Percentiles rank a stretch among this genome's conserved stretches.
phyloP scores from a whole-genome alignment of 345 rosid genomes.

The Heritiera fomes region DNA sequence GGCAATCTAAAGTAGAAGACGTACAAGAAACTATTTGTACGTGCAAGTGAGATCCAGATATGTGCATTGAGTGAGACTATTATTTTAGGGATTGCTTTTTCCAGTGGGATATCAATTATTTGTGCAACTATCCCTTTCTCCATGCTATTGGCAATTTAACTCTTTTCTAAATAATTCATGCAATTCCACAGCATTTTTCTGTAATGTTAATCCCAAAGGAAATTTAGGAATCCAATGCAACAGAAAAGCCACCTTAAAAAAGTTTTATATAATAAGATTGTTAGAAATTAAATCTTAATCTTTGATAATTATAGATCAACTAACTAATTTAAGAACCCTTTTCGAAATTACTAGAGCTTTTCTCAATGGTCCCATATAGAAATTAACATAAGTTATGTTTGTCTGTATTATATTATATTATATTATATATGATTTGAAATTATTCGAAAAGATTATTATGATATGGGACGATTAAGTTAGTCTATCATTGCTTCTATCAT shows the following conservation, averaged over 20 bases:
- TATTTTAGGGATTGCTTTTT: no score
- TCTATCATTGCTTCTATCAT: background rate
- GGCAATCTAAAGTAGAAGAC: no score
- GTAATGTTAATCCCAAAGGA: no score
- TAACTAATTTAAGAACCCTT: no score
- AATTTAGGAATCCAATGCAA: no score
- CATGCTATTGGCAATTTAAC: no score
- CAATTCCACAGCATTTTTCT: no score
- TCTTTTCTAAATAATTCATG: no score
- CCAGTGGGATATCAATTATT: background rate
- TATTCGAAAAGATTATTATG: background rate
- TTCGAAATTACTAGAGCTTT: background rate
- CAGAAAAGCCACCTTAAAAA: no score
- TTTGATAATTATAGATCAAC: no score
- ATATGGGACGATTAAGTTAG: background rate
- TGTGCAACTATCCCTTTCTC: background rate
- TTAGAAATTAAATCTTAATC: no score
- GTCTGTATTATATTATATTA: background rate
- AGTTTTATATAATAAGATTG: no score
- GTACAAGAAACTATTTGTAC: background rate
- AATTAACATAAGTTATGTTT: background rate
- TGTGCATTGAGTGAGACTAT: background rate
- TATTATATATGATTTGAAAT: background rate
- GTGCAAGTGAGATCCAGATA: background rate
- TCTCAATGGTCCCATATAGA: slow-evolving; percentile 5